Percentiles rank a stretch among this genome's conserved stretches.
Evolutionary conservation across 257 asterid species (phyloP).

Genomic region (Fraxinus pennsylvanica): DNA sequence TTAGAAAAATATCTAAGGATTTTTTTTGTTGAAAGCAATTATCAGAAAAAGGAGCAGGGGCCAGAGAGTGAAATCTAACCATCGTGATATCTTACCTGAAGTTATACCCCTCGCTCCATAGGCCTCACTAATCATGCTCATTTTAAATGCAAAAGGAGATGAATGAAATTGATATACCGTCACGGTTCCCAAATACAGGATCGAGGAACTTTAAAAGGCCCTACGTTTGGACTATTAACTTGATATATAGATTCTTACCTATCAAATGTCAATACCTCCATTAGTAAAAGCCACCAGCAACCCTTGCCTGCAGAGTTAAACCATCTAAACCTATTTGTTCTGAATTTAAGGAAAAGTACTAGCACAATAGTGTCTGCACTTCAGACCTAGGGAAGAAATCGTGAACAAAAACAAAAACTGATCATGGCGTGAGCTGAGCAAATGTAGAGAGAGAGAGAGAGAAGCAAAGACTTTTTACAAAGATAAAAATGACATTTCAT

Average conservation of each 20-base stretch:
- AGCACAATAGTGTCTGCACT: background rate
- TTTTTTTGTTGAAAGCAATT: background rate
- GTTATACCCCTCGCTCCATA: conserved; percentile 38
- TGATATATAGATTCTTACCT: conserved; percentile 35
- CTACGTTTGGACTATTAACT: conserved; percentile 42
- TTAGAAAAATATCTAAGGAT: conserved; percentile 15
- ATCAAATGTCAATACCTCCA: conserved; percentile 44
- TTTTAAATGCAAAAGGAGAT: conserved; percentile 37
- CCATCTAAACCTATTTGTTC: conserved; percentile 47
- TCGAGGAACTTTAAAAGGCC: conserved; percentile 39
- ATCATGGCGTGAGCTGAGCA: conserved; percentile 17
- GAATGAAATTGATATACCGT: conserved; percentile 31
- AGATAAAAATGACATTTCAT: background rate
- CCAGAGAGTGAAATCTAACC: too few relatives aligned
- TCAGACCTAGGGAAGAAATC: background rate
- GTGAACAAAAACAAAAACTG: background rate
- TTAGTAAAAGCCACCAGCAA: conserved; percentile 37
- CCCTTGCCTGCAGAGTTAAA: conserved; percentile 45
- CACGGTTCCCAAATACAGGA: conserved; percentile 37
- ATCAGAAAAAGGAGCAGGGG: background rate
- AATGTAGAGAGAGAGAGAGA: background rate
- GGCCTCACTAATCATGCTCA: conserved; percentile 49
- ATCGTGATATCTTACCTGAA: conserved; percentile 45
- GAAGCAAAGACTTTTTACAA: background rate
- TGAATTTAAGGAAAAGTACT: conserved; percentile 21